Evolutionary conservation across 1,284 basidiomycete genomes (phyloP).

Genomic region (Ceratobasidium papillatum): DNA sequence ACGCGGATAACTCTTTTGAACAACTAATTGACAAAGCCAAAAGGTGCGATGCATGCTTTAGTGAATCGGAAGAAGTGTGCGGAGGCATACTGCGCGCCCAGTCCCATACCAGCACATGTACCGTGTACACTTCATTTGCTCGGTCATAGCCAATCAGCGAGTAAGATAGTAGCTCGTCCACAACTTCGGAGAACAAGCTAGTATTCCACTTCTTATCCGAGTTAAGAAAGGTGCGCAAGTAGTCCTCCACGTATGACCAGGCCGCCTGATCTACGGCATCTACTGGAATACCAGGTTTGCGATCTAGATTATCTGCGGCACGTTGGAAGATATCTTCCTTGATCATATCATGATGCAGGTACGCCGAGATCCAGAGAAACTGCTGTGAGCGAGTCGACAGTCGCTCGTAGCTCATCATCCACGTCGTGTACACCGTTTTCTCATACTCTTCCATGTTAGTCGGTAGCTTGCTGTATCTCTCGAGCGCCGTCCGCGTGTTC

Average conservation of each 20-base stretch:
- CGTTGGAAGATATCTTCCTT: conserved; percentile 4
- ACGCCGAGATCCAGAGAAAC: not conserved
- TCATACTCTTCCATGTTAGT: conserved; percentile 17
- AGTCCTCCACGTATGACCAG: not conserved
- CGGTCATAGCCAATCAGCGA: not conserved
- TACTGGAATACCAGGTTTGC: not conserved
- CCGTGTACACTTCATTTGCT: not conserved
- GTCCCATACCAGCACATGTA: not conserved
- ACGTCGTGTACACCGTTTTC: conserved; percentile 26
- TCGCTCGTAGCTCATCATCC: not conserved
- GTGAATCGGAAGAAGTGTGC: not conserved
- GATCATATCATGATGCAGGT: not conserved
- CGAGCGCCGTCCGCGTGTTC: not conserved
- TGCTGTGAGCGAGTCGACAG: not conserved
- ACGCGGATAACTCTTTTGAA: not conserved
- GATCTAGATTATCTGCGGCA: not conserved
- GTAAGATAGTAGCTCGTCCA: not conserved
- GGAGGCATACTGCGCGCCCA: not conserved
- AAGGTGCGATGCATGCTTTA: not conserved
- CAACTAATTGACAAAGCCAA: not conserved
- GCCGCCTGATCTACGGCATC: not conserved
- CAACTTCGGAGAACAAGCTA: not conserved
- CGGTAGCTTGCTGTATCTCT: not conserved
- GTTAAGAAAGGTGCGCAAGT: not conserved
- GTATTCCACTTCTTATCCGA: not conserved